Base-by-base conservation (phyloP, 495 filamentous ascomycete species). In the Hyaloscypha bicolor region DNA sequence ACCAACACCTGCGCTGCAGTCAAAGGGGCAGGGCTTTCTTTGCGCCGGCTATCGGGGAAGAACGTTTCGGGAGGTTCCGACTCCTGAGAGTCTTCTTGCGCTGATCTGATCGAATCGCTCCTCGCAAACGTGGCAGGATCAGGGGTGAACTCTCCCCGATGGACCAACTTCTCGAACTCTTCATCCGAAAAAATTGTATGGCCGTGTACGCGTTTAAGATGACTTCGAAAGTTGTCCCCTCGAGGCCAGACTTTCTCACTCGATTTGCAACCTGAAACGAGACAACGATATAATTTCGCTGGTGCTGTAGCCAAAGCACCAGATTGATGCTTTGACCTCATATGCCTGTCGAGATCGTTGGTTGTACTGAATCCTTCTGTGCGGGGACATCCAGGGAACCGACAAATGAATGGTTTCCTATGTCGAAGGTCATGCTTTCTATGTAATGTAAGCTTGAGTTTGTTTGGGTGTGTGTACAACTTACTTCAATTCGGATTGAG, bases 201-300 rank as follows among this genome's bases (percentile, higher is more conserved):
- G 30, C 39, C 48, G 76, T 99, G 94, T 73, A 95, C 89, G 21
- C 91, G 86, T 64, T 83, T 84, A 57, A 96, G 81, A 71, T 99
- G 95, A 64, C 91, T 88, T 72, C 88, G 88, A 77, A 97, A 99
- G 70, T 99, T 99, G 76, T 99, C 95, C 60, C 90, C 76, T 9
- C 95, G 86, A 8, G 92, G 93, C 92, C 94, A 97, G 51, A 83
- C 80, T 78, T 97, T 97, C 22, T 83, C 79, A 60, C 85, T 88
- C 25, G 83, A 87, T 33, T 81, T 81, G 71, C 94, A 96, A 58
- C 79, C 74, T 57, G 77, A 82, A 5, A 90, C 82, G 62, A 80
- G 79, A 72, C 93, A 97, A 67, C 84, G 83, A 69, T 87, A 97
- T 21, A 82, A 83, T 71, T 88, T 86, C 35, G 82, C 83, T 55